Percentiles rank a stretch among this genome's conserved stretches.
These are phyloP conservation scores for Cercophora sp. DNA, from an alignment of 495 filamentous ascomycete genomes.

Conservation along the genomic window DNA sequence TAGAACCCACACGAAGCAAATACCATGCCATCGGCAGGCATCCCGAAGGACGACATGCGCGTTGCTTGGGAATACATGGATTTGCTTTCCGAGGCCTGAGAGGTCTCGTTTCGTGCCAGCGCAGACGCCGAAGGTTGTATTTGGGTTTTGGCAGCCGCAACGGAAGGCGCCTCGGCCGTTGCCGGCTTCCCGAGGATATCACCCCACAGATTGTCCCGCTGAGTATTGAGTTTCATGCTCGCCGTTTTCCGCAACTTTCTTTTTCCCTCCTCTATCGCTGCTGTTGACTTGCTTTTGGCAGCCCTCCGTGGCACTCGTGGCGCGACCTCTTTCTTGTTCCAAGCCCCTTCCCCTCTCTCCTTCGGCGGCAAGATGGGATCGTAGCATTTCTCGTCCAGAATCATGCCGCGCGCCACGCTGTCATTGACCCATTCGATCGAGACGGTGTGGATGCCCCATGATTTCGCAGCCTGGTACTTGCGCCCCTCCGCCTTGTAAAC, in stretches of 20 bases:
- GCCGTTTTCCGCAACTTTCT: constrained; percentile 76
- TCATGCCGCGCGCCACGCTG: constrained; percentile 87
- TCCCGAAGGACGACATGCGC: constrained; percentile 28
- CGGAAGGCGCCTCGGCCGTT: constrained; percentile 6
- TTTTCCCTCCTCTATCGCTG: constrained; percentile 40
- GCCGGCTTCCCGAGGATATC: constrained; percentile 62
- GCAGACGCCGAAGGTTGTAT: constrained; percentile 7
- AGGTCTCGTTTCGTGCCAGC: no score
- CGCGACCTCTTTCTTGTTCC: constrained; percentile 54
- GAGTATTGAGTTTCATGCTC: constrained; percentile 70
- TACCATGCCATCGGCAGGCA: constrained; percentile 28
- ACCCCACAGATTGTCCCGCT: constrained; percentile 80
- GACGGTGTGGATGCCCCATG: constrained; percentile 75
- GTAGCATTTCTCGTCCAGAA: constrained; percentile 78
- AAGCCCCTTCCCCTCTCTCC: constrained; percentile 74
- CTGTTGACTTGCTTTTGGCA: constrained; percentile 28
- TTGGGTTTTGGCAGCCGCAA: no score
- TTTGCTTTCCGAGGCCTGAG: constrained; percentile 8
- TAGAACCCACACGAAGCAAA: constrained; percentile 59
- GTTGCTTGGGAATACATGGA: constrained; percentile 23
- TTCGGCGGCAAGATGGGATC: constrained; percentile 64
- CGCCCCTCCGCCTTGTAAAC: constrained; percentile 72
- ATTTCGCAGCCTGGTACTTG: constrained; percentile 81
- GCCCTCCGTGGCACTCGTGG: constrained; percentile 37
- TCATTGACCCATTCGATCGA: constrained; percentile 80